Evolutionary conservation across 2,329 filamentous ascomycete genomes (phyloP).

Genomic region (Pleurostoma richardsiae): DNA sequence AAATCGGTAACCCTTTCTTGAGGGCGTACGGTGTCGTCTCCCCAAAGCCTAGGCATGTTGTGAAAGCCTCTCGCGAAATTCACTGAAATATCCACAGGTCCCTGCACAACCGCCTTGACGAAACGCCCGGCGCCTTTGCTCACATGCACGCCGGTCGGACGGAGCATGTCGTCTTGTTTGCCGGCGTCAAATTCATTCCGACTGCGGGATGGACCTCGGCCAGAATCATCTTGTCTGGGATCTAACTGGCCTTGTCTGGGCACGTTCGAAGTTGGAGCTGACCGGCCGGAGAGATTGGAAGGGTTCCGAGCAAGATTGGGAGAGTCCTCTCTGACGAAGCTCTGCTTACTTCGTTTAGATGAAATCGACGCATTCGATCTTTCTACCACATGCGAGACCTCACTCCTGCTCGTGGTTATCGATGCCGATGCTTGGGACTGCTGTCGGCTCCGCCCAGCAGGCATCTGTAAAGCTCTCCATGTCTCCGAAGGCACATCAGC

Average conservation of each 20-base stretch:
- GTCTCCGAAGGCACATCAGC: slow-evolving; percentile 60
- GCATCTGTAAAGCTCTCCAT: slow-evolving; percentile 32
- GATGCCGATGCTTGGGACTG: slow-evolving; percentile 12
- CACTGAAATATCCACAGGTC: slow-evolving; percentile 76
- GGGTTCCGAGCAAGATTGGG: slow-evolving; percentile 42
- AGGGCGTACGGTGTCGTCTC: slow-evolving; percentile 72
- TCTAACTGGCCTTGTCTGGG: background rate
- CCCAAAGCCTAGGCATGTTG: slow-evolving; percentile 75
- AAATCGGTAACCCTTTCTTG: slow-evolving; percentile 71
- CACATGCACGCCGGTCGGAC: slow-evolving; percentile 53
- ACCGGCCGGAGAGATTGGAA: slow-evolving; percentile 41
- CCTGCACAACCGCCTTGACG: slow-evolving; percentile 64
- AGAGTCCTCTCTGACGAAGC: slow-evolving; percentile 36
- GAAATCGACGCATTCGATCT: slow-evolving; percentile 41
- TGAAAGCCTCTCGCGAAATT: slow-evolving; percentile 76
- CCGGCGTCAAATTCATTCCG: slow-evolving; percentile 2
- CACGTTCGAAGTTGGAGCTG: background rate
- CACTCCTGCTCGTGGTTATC: slow-evolving; percentile 20
- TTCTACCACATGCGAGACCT: background rate
- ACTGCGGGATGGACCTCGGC: background rate
- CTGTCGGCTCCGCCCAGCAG: slow-evolving; percentile 21
- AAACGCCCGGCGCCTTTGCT: slow-evolving; percentile 62
- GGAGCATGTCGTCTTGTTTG: slow-evolving; percentile 6
- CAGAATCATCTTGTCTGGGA: slow-evolving; percentile 33
- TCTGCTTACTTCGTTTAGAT: slow-evolving; percentile 29